Conservation (phyloP, 805 yeast genomes). For the Saccharomycopsis sp. region DNA sequence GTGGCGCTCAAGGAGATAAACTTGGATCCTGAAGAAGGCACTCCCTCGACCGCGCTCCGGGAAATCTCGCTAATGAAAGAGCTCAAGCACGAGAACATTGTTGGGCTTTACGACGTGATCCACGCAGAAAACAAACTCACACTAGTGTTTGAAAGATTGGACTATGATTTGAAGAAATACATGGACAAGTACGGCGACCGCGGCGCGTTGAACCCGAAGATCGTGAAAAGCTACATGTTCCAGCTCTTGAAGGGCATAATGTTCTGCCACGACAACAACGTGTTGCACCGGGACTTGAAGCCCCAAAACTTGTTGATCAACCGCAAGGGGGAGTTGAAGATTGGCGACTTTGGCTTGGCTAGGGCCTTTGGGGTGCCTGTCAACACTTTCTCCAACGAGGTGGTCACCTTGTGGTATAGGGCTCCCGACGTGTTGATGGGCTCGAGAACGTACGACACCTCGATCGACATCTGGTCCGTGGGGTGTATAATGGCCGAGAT, state of each 20-base stretch:
- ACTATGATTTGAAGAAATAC: constrained; percentile 83
- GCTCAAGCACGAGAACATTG: constrained; percentile 84
- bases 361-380: constrained; percentile 97
- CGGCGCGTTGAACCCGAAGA: constrained; percentile 61
- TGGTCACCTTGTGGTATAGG: constrained; percentile 96
- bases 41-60: constrained; percentile 95
- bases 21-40: constrained; percentile 93
- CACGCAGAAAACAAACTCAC: constrained; percentile 95
- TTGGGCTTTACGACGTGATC: constrained; percentile 85
- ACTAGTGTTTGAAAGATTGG: constrained; percentile 86
- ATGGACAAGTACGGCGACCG: constrained; percentile 79
- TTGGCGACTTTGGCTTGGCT: constrained; percentile 95
- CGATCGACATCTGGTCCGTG: constrained; percentile 97
- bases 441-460: constrained; percentile 88
- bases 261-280: constrained; percentile 75
- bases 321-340: constrained; percentile 78
- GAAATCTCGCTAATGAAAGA: constrained; percentile 94
- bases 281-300: too few species aligned
- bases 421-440: constrained; percentile 87
- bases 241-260: constrained; percentile 83
- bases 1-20: constrained; percentile 93
- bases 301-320: constrained; percentile 90
- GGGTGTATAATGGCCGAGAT: constrained; percentile 97
- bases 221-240: constrained; percentile 86
- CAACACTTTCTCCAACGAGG: constrained; percentile 93